Evolutionary conservation across 306 rosid species (phyloP).

Genomic region (Corylus heterophylla): DNA sequence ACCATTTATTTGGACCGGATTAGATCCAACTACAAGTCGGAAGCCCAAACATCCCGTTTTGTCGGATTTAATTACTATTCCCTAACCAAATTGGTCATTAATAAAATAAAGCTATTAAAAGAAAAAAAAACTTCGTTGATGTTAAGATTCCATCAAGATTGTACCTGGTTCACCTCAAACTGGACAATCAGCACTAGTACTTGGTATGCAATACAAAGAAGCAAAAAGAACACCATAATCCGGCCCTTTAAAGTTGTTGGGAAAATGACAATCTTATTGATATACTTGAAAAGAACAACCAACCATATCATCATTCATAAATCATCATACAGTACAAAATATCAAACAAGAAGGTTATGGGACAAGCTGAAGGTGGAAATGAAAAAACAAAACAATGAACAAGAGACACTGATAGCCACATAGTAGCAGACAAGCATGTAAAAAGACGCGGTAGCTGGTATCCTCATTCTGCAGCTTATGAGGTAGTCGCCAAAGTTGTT

Average conservation of each 20-base stretch:
- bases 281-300: conserved; percentile 27
- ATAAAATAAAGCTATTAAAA: no score
- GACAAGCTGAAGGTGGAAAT: conserved; percentile 19
- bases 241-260: neutral
- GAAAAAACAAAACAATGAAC: conserved; percentile 28
- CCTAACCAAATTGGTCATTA: no score
- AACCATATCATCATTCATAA: conserved; percentile 13
- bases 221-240: neutral
- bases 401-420: conserved; percentile 18
- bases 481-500: conserved; percentile 10
- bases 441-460: conserved; percentile 1
- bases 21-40: no score
- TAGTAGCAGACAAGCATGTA: conserved; percentile 27
- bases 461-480: conserved; percentile 7
- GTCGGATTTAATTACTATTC: no score
- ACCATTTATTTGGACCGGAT: neutral
- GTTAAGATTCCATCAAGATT: neutral
- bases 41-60: no score
- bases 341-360: conserved; percentile 29
- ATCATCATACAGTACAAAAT: conserved; percentile 21
- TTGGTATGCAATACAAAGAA: neutral
- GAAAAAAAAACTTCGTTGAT: no score
- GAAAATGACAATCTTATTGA: neutral
- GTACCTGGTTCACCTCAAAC: neutral
- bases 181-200: neutral